phyloP scores from a whole-genome alignment of 2,329 filamentous ascomycete species.

The Fusarium decemcellulare region DNA sequence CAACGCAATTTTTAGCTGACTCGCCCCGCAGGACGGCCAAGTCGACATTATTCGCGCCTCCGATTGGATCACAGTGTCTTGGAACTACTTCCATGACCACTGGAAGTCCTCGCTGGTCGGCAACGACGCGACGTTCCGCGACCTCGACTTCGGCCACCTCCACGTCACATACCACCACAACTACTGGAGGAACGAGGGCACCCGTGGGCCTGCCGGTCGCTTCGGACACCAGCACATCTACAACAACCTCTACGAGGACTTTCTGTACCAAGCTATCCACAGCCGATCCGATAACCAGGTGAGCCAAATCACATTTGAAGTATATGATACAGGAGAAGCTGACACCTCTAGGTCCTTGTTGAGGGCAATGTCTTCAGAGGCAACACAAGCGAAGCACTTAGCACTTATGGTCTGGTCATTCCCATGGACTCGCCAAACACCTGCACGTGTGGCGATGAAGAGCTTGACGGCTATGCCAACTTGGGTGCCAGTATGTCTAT shows the following conservation, averaged over 20 bases:
- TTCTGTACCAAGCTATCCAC: slow-evolving; percentile 63
- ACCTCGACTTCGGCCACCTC: slow-evolving; percentile 59
- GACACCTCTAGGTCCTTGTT: slow-evolving; percentile 56
- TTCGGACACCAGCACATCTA: slow-evolving; percentile 66
- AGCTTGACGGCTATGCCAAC: slow-evolving; percentile 69
- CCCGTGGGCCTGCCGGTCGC: slow-evolving; percentile 62
- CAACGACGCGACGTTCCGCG: slow-evolving; percentile 56
- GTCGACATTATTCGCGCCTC: slow-evolving; percentile 60
- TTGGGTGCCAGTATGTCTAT: slow-evolving; percentile 62
- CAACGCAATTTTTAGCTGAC: neutral
- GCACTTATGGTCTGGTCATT: slow-evolving; percentile 69
- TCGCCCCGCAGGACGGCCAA: slow-evolving; percentile 55
- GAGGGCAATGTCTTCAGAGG: slow-evolving; percentile 64
- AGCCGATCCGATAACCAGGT: slow-evolving; percentile 61
- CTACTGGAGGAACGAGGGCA: slow-evolving; percentile 61
- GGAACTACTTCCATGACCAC: slow-evolving; percentile 66
- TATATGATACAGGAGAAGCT: fast-evolving
- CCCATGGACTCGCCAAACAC: slow-evolving; percentile 69
- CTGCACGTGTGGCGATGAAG: slow-evolving; percentile 65
- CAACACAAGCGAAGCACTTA: slow-evolving; percentile 63
- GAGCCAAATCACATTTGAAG: fast-evolving
- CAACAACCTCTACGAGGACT: slow-evolving; percentile 64
- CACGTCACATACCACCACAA: slow-evolving; percentile 67
- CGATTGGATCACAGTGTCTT: slow-evolving; percentile 62
- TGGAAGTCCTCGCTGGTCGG: slow-evolving; percentile 63